Evolutionary conservation across 805 yeast species (phyloP).

Genomic region (Metschnikowia bowlesiae): DNA sequence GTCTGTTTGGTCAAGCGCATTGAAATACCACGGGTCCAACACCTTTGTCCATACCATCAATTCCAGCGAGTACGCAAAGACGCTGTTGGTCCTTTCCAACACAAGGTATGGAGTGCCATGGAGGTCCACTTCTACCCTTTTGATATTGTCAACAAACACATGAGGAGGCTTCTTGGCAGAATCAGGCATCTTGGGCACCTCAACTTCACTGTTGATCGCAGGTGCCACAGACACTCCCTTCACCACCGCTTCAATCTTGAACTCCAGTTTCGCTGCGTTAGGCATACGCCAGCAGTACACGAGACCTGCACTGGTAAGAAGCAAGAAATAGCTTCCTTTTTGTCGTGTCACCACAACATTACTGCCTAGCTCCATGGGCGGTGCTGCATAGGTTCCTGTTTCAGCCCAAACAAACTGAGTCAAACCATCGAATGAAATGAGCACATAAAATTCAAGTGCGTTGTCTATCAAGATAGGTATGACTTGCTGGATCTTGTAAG

Average conservation of each 20-base stretch:
- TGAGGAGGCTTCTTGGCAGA: neutral
- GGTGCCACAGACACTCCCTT: constrained; percentile 51
- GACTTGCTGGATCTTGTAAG: constrained; percentile 48
- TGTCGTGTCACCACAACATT: constrained; percentile 39
- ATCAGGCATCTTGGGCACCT: constrained; percentile 7
- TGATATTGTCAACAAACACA: constrained; percentile 10
- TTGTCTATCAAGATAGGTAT: constrained; percentile 32
- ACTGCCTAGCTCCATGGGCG: constrained; percentile 51
- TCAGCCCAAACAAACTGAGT: constrained; percentile 42
- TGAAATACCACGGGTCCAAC: constrained; percentile 42
- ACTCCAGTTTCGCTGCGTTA: constrained; percentile 4
- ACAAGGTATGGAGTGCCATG: constrained; percentile 43
- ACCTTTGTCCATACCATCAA: constrained; percentile 46
- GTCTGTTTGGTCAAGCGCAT: constrained; percentile 11
- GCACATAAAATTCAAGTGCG: constrained; percentile 41
- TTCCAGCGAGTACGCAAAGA: constrained; percentile 39
- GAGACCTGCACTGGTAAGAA: constrained; percentile 49
- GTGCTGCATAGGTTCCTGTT: constrained; percentile 43
- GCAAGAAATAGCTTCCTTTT: constrained; percentile 30
- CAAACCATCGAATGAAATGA: constrained; percentile 58
- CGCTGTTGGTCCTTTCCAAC: constrained; percentile 30
- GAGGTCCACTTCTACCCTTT: constrained; percentile 28
- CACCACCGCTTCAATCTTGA: constrained; percentile 27
- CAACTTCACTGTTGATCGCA: constrained; percentile 36
- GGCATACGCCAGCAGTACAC: constrained; percentile 49